phyloP scores from a whole-genome alignment of 1,284 basidiomycete species.

The Fomitopsis betulina region DNA sequence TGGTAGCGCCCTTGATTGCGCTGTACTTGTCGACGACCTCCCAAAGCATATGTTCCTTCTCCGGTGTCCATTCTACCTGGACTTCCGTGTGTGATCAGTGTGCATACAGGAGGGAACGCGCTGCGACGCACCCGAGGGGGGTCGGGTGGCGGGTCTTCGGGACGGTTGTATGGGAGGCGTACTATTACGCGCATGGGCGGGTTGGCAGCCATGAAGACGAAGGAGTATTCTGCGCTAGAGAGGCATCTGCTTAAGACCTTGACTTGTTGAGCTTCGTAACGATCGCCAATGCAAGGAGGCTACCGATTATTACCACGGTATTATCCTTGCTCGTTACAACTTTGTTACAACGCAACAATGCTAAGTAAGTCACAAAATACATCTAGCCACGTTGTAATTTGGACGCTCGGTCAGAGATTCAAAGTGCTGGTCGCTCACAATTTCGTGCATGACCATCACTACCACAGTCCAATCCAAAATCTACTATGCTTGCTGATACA shows the following conservation, averaged over 20 bases:
- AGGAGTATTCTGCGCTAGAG: not conserved
- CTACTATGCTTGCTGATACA: not conserved
- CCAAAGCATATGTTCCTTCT: conserved; percentile 80
- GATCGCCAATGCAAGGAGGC: no score
- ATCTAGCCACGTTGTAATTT: not conserved
- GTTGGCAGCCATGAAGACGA: conserved; percentile 7
- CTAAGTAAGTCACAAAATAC: no score
- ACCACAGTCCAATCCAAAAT: not conserved
- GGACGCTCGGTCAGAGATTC: not conserved
- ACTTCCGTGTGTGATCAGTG: conserved; percentile 13
- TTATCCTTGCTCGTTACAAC: no score
- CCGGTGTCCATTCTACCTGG: conserved; percentile 76
- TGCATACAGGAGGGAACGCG: not conserved
- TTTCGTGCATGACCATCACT: not conserved
- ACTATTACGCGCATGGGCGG: conserved; percentile 64
- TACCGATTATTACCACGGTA: no score
- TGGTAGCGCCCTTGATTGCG: conserved; percentile 58
- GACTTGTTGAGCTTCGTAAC: no score
- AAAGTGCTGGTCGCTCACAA: not conserved
- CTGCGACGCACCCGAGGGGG: conserved; percentile 54
- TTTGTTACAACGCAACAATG: no score
- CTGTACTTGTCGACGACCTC: conserved; percentile 75
- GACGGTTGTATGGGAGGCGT: conserved; percentile 69
- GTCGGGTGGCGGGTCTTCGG: conserved; percentile 56
- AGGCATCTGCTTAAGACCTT: not conserved